Evolutionary conservation across 2,329 filamentous ascomycete species (phyloP).

Genomic region (Exutisphaerella laricina): DNA sequence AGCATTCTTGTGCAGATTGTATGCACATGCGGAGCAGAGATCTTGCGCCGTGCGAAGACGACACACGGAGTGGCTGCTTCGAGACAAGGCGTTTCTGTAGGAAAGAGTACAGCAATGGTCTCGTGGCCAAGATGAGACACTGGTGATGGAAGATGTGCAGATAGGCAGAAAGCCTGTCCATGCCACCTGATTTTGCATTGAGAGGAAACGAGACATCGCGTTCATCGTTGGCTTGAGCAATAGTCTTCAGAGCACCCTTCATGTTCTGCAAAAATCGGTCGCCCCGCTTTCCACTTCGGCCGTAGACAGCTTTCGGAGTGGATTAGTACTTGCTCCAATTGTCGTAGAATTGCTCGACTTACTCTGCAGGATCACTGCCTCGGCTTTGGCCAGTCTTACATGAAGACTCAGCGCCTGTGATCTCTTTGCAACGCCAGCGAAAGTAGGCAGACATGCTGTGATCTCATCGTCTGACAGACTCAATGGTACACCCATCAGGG

Average conservation of each 20-base stretch:
- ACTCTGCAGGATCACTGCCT: slow-evolving; percentile 44
- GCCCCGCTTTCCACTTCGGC: slow-evolving; percentile 15
- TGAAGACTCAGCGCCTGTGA: slow-evolving; percentile 42
- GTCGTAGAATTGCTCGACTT: no score
- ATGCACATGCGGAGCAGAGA: slow-evolving; percentile 10
- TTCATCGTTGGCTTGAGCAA: slow-evolving; percentile 21
- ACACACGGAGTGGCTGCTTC: slow-evolving; percentile 6
- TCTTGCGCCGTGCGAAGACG: slow-evolving; percentile 10
- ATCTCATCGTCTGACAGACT: slow-evolving; percentile 50
- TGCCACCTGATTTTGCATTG: slow-evolving; percentile 8
- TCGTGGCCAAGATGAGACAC: slow-evolving; percentile 13
- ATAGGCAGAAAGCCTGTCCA: slow-evolving; percentile 19
- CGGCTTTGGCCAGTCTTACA: slow-evolving; percentile 43
- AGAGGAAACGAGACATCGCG: slow-evolving; percentile 18
- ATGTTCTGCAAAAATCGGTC: slow-evolving; percentile 20
- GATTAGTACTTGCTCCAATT: no score
- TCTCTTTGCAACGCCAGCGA: slow-evolving; percentile 37
- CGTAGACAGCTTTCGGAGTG: slow-evolving; percentile 25
- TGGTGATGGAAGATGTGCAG: slow-evolving; percentile 25
- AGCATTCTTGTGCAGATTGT: slow-evolving; percentile 11
- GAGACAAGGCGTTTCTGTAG: slow-evolving; percentile 9
- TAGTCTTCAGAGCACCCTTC: slow-evolving; percentile 20
- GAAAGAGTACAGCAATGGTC: slow-evolving; percentile 11
- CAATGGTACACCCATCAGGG: slow-evolving; percentile 49
- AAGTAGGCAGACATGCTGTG: slow-evolving; percentile 43